Conservation (phyloP, 2,329 filamentous ascomycete genomes). For the Akanthomyces lecanii region DNA sequence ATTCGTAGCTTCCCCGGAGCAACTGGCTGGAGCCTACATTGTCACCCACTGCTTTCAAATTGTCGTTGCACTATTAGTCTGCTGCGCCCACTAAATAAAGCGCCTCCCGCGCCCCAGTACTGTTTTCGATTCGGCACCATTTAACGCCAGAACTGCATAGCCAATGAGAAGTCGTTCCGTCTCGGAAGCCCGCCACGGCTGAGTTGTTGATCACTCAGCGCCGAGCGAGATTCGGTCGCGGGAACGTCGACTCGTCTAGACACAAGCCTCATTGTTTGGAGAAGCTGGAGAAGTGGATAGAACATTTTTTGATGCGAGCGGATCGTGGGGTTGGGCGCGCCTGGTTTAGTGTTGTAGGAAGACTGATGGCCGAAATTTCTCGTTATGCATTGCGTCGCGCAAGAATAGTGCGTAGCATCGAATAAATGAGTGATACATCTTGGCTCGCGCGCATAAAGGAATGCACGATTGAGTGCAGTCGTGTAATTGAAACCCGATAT, state of each 20-base stretch:
- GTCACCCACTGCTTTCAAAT: neutral
- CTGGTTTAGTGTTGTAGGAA: too few relatives aligned
- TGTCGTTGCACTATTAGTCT: neutral
- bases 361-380: too few relatives aligned
- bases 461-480: too few relatives aligned
- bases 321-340: neutral
- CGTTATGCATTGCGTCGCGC: too few relatives aligned
- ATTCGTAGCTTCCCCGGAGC: too few relatives aligned
- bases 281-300: neutral
- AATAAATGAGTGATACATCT: too few relatives aligned
- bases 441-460: too few relatives aligned
- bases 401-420: too few relatives aligned
- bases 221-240: neutral
- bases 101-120: neutral
- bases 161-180: neutral
- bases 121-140: neutral
- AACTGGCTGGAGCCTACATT: too few relatives aligned
- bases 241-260: neutral
- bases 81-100: neutral
- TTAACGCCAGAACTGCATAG: too few relatives aligned
- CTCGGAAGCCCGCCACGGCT: neutral
- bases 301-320: neutral
- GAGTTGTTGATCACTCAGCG: neutral
- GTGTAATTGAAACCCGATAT: too few relatives aligned
- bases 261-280: neutral